Base-by-base conservation (phyloP, 192 early-diverging fungal genomes). In the Pilaira anomala region DNA sequence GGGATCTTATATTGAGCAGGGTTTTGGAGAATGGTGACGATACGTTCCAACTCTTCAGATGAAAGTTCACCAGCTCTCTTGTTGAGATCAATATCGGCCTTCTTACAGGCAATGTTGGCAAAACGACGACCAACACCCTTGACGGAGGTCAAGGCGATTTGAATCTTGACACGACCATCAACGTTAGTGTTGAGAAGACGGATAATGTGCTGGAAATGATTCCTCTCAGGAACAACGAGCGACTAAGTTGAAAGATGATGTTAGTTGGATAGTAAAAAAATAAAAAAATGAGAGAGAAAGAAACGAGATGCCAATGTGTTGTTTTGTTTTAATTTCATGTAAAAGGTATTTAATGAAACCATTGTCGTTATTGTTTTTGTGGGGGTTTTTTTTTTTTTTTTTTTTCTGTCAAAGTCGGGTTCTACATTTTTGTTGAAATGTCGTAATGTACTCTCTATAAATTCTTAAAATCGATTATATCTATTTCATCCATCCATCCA, bases 1-100 rank as follows among this genome's bases (percentile, higher is more conserved):
- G 96, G 96, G 84, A 98, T 96, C 87, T 96, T 95, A 88, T 95
- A 98, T 83, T 98, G 93, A 76, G 90, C 89, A 60, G 96, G 96
- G 92, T 97, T 96, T 83, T 98, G 96, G 80, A 98, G 87, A 78
- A 98, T 98, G 76, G 88, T 93, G 58, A 98, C 94, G 53, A 98
- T 80, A 73, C 96, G 93, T 83, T 97, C 96, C 61, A 96, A 90
- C 85, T 98, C 96, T 77, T 97, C 96, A 46, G 48, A 61, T 50
- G 56, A 60, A 48, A 68, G 51, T 40, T 68, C 66, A 60, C 66
- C 66, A 44, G 66, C 66, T 68, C 91, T 91, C 88, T 98, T 98
- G 80, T 67, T 86, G 65, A 96, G 77, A 81, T 98, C 96, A 54
- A 98, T 83, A 80, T 98, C 96, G 62, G 95, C 96, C 88, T 98